A percentile compares a stretch with the other conserved stretches of the same genome.
phyloP scores from a whole-genome alignment of 2,329 filamentous ascomycete genomes.

The Xenoacremonium recifei region DNA sequence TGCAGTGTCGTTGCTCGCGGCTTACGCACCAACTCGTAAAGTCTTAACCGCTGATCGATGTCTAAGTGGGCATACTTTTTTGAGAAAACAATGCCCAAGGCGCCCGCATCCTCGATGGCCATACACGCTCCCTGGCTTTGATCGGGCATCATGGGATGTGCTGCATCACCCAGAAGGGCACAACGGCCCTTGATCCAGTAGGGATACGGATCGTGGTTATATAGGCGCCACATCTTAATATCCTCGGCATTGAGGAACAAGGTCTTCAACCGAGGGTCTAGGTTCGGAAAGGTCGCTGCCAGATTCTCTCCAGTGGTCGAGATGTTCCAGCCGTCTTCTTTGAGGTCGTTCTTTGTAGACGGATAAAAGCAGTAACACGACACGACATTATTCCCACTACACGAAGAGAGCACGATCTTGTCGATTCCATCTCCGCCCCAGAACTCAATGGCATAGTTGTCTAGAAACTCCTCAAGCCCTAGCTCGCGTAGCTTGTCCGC shows the following conservation, averaged over 20 bases:
- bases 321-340: constrained; percentile 54
- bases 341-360: constrained; percentile 54
- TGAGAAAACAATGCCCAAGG: constrained; percentile 57
- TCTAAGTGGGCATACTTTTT: constrained; percentile 35
- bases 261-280: constrained; percentile 52
- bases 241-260: constrained; percentile 59
- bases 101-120: constrained; percentile 63
- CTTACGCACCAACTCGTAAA: constrained; percentile 48
- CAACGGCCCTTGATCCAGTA: constrained; percentile 46
- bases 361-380: constrained; percentile 69
- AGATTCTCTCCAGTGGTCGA: constrained; percentile 52
- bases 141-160: constrained; percentile 66
- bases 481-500: constrained; percentile 52
- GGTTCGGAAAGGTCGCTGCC: constrained; percentile 53
- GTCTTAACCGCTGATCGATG: constrained; percentile 40
- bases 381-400: constrained; percentile 56
- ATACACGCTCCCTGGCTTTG: constrained; percentile 66
- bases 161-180: constrained; percentile 61
- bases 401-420: constrained; percentile 67
- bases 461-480: constrained; percentile 56
- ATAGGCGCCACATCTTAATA: constrained; percentile 60
- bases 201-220: constrained; percentile 45
- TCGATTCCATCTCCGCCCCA: constrained; percentile 62
- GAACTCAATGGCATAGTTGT: constrained; percentile 58
- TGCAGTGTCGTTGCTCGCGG: constrained; percentile 51